These are phyloP conservation scores for Inga laurina DNA, from an alignment of 306 rosid species.

Conservation along the genomic window DNA sequence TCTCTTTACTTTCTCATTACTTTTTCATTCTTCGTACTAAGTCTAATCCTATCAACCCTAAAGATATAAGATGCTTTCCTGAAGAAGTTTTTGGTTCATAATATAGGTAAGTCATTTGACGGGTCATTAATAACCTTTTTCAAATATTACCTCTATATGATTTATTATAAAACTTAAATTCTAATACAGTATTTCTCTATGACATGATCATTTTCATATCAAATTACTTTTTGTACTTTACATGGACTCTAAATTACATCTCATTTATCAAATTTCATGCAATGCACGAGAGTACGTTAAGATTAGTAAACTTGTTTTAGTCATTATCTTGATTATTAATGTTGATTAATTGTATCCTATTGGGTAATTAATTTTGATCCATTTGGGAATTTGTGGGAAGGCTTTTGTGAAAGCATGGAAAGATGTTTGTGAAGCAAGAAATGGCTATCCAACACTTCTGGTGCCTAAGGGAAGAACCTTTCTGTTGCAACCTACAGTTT, in stretches of 20 bases:
- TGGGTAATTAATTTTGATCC: not conserved
- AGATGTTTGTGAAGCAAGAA: constrained; percentile 31
- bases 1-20: too few relatives aligned
- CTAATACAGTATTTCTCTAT: too few relatives aligned
- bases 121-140: too few relatives aligned
- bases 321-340: not conserved
- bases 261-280: not conserved
- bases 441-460: constrained; percentile 32
- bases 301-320: not conserved
- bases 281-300: not conserved
- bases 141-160: too few relatives aligned
- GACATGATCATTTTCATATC: not conserved
- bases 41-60: too few relatives aligned
- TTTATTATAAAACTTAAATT: too few relatives aligned
- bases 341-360: not conserved
- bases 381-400: constrained; percentile 23
- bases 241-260: not conserved
- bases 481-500: constrained; percentile 42
- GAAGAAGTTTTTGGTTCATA: too few relatives aligned
- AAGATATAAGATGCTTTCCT: too few relatives aligned
- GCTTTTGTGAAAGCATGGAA: constrained; percentile 62
- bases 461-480: constrained; percentile 45
- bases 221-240: too few relatives aligned
- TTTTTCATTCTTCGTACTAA: too few relatives aligned
- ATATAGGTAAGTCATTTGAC: too few relatives aligned